phyloP scores from a whole-genome alignment of 192 early-diverging fungal species.

The Coemansia sp. region DNA sequence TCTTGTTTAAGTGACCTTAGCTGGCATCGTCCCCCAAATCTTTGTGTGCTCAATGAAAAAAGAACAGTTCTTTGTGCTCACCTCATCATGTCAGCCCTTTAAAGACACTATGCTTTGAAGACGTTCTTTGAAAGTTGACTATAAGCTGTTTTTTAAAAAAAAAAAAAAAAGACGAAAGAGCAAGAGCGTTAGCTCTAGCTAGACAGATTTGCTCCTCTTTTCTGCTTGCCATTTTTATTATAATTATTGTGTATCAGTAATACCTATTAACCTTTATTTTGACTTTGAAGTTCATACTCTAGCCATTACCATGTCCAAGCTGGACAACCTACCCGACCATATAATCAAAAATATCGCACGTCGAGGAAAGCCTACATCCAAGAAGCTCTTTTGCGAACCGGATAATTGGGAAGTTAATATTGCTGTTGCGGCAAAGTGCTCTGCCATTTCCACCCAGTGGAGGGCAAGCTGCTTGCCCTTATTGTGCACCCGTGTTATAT shows the following conservation, averaged over 20 bases:
- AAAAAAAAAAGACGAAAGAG: neutral
- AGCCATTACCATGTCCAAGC: neutral
- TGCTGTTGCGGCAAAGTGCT: neutral
- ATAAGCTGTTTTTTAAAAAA: neutral
- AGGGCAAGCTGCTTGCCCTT: neutral
- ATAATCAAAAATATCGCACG: neutral
- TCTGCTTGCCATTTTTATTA: neutral
- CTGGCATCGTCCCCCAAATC: neutral
- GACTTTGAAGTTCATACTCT: neutral
- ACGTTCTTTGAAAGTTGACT: neutral
- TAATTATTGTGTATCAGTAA: neutral
- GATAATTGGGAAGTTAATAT: neutral
- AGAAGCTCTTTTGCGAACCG: neutral
- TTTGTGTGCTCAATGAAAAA: too few relatives aligned
- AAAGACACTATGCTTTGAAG: neutral
- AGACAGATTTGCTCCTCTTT: neutral
- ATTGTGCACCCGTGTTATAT: neutral
- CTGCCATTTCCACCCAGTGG: conserved; percentile 1
- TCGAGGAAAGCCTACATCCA: neutral
- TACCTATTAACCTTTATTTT: neutral
- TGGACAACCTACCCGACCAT: neutral
- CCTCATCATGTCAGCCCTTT: neutral
- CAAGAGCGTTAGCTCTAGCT: neutral
- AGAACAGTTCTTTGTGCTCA: neutral
- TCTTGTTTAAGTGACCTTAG: neutral